These are phyloP conservation scores for Bisporella sp. DNA, from an alignment of 2,329 filamentous ascomycete species.

Conservation along the genomic window DNA sequence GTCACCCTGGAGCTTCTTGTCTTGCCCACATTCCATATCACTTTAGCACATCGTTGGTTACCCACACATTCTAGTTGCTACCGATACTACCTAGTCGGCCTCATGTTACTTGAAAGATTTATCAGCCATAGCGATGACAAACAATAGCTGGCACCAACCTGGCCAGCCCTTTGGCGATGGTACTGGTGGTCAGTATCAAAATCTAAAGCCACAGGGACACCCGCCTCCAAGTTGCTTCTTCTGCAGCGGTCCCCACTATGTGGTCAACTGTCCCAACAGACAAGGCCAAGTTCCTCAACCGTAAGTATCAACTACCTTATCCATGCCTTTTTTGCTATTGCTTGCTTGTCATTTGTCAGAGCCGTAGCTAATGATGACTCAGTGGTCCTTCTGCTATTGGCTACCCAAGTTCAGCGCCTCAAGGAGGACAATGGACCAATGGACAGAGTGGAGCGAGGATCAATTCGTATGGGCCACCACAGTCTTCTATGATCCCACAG, in stretches of 20 bases:
- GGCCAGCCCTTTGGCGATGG: slow-evolving; percentile 9
- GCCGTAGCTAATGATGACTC: slow-evolving; percentile 3
- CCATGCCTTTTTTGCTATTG: not conserved
- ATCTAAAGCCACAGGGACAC: slow-evolving; percentile 9
- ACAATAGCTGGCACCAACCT: slow-evolving; percentile 16
- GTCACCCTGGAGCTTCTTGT: too few relatives aligned
- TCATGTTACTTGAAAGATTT: too few relatives aligned
- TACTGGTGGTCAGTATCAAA: slow-evolving; percentile 5
- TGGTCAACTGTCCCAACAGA: slow-evolving; percentile 39
- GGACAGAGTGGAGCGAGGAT: not conserved
- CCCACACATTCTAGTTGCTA: too few relatives aligned
- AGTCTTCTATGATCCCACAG: slow-evolving; percentile 7
- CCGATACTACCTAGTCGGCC: too few relatives aligned
- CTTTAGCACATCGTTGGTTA: too few relatives aligned
- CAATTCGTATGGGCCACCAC: slow-evolving; percentile 8
- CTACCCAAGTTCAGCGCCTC: not conserved
- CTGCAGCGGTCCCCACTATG: slow-evolving; percentile 44
- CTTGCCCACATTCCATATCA: too few relatives aligned
- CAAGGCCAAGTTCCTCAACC: slow-evolving; percentile 29
- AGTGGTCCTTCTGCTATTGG: slow-evolving; percentile 3
- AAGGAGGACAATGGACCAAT: slow-evolving; percentile 7
- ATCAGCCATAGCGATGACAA: slow-evolving; percentile 13
- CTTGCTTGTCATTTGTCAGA: not conserved
- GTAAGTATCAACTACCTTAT: slow-evolving; percentile 34
- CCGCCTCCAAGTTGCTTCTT: slow-evolving; percentile 43